phyloP scores from a whole-genome alignment of 1,284 basidiomycete species.

The Peniophora sp. region DNA sequence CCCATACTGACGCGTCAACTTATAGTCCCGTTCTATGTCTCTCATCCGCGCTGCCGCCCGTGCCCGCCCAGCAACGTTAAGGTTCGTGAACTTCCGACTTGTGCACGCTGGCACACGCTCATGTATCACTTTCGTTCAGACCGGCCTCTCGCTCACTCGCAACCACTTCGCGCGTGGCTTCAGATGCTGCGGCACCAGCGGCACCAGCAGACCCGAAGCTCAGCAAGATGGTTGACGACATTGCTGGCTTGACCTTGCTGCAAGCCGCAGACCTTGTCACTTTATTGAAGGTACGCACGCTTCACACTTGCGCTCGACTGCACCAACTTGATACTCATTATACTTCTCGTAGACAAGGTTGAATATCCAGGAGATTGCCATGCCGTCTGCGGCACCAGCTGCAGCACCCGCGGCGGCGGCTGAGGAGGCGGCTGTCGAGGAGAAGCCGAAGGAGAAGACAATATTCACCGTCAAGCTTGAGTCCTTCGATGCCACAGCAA shows the following conservation, averaged over 20 bases:
- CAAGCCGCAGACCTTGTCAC: conserved; percentile 97
- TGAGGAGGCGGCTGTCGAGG: conserved; percentile 62
- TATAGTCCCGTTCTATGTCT: conserved; percentile 40
- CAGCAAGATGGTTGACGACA: conserved; percentile 85
- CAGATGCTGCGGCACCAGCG: conserved; percentile 31
- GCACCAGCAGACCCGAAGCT: conserved; percentile 63
- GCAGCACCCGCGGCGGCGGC: conserved; percentile 47
- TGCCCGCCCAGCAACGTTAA: conserved; percentile 21
- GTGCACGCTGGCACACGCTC: neutral
- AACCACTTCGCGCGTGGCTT: conserved; percentile 34
- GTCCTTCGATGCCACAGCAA: conserved; percentile 83
- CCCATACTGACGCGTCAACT: neutral
- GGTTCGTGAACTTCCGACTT: conserved; percentile 4
- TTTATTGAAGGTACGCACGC: conserved; percentile 70
- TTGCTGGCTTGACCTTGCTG: conserved; percentile 83
- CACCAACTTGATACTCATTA: neutral
- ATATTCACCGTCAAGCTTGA: conserved; percentile 93
- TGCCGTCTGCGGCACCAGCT: conserved; percentile 74
- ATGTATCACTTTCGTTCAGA: neutral
- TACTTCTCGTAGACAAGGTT: conserved; percentile 70
- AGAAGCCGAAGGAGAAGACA: conserved; percentile 99
- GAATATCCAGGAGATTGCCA: conserved; percentile 97
- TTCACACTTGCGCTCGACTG: neutral
- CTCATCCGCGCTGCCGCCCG: conserved; percentile 39
- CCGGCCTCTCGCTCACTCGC: conserved; percentile 21